A percentile compares a stretch with the other conserved stretches of the same genome.
Evolutionary conservation across 192 early-diverging fungal genomes (phyloP).

Genomic region (Rhizophagus prolifer): DNA sequence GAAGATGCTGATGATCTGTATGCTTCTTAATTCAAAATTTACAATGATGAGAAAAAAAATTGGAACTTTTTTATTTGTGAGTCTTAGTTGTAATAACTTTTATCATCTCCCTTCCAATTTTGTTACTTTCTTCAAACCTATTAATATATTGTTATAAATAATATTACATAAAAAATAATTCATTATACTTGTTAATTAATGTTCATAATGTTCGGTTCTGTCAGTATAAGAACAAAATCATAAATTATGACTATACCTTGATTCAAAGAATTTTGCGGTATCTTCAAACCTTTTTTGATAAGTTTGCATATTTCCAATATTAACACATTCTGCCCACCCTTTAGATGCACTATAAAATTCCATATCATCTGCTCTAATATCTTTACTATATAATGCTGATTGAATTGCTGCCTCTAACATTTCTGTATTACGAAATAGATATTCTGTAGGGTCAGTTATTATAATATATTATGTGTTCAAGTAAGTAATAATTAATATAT

Average conservation of each 20-base stretch:
- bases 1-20: slow-evolving; percentile 83
- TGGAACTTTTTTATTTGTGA: background rate
- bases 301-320: slow-evolving; percentile 74
- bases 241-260: slow-evolving; percentile 30
- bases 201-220: background rate
- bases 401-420: slow-evolving; percentile 87
- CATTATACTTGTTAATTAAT: background rate
- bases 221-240: background rate
- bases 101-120: slow-evolving; percentile 60
- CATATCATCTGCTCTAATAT: slow-evolving; percentile 78
- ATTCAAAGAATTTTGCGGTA: slow-evolving; percentile 81
- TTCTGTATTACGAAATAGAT: slow-evolving; percentile 78
- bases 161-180: background rate
- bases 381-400: slow-evolving; percentile 72
- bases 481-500: background rate
- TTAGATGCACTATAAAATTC: slow-evolving; percentile 89
- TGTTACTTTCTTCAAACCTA: slow-evolving; percentile 54
- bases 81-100: slow-evolving; percentile 54
- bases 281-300: slow-evolving; percentile 83
- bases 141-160: slow-evolving; percentile 1
- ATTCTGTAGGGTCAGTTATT: slow-evolving; percentile 57
- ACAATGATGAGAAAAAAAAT: background rate
- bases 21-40: slow-evolving; percentile 48
- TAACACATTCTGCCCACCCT: slow-evolving; percentile 94
- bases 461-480: background rate